Evolutionary conservation across 345 rosid species (phyloP).

Genomic region (Camelina hispida): DNA sequence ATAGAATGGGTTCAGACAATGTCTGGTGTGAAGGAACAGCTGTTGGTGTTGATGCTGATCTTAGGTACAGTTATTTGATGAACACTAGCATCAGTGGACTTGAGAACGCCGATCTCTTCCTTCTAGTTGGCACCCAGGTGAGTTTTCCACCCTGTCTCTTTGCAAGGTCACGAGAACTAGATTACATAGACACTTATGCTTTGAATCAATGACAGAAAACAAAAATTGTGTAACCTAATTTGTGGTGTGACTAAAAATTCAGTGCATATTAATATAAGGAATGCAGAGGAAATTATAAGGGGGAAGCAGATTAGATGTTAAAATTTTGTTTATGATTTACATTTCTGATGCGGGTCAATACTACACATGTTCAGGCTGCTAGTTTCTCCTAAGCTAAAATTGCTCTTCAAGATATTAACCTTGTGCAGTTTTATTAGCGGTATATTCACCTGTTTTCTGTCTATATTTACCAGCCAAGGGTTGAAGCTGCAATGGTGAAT

Average conservation of each 20-base stretch:
- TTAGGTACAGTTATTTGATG: constrained; percentile 90
- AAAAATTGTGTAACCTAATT: not conserved
- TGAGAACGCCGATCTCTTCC: constrained; percentile 94
- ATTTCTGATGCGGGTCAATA: not conserved
- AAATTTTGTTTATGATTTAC: not conserved
- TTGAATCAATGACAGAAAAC: not conserved
- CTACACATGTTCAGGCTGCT: not conserved
- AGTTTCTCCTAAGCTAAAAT: not conserved
- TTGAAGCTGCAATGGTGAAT: constrained; percentile 98
- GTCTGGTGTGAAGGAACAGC: constrained; percentile 96
- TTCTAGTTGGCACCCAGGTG: constrained; percentile 96
- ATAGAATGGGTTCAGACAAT: constrained; percentile 94
- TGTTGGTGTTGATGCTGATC: constrained; percentile 76
- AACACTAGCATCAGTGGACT: constrained; percentile 86
- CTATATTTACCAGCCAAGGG: constrained; percentile 76
- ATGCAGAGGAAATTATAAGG: not conserved
- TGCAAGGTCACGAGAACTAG: not conserved
- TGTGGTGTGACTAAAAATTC: not conserved
- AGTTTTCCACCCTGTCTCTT: constrained; percentile 7
- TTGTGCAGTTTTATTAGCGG: not conserved
- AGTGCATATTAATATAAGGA: not conserved
- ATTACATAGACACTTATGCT: not conserved
- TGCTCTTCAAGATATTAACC: not conserved
- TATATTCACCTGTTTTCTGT: constrained; percentile 31
- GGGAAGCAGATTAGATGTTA: constrained; percentile 7